phyloP scores from a whole-genome alignment of 371 early-diverging fungal species.

The Mortierella sp. region DNA sequence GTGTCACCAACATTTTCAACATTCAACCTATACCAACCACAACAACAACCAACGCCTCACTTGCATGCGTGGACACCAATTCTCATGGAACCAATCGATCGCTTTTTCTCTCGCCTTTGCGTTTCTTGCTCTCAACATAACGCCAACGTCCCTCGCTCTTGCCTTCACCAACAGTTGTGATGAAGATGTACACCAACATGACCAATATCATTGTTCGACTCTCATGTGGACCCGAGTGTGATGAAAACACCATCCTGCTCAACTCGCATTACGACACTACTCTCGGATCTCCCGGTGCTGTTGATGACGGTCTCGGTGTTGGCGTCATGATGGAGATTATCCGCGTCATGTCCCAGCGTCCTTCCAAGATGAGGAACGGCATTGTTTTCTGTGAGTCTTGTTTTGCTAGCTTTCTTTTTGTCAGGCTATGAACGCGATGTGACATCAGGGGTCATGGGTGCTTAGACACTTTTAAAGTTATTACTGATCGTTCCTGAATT shows the following conservation, averaged over 20 bases:
- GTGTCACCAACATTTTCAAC: constrained; percentile 10
- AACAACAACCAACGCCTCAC: not conserved
- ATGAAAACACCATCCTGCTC: constrained; percentile 75
- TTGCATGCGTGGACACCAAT: constrained; percentile 9
- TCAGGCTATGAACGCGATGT: not conserved
- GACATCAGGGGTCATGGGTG: not conserved
- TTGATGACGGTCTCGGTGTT: constrained; percentile 79
- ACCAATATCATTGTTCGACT: constrained; percentile 82
- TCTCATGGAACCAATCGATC: constrained; percentile 12
- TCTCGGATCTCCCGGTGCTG: constrained; percentile 70
- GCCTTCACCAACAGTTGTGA: constrained; percentile 61
- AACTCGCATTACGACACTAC: constrained; percentile 84
- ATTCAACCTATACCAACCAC: not conserved
- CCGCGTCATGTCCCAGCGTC: constrained; percentile 70
- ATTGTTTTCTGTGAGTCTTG: constrained; percentile 70
- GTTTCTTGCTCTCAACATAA: constrained; percentile 11
- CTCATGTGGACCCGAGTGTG: constrained; percentile 76
- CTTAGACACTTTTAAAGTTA: not conserved
- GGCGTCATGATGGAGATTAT: constrained; percentile 83
- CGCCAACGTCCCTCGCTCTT: not conserved
- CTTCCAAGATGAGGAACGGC: constrained; percentile 64
- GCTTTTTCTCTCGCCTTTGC: not conserved
- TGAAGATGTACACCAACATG: constrained; percentile 77
- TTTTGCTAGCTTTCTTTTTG: not conserved
- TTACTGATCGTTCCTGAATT: constrained; percentile 8